phyloP scores from a whole-genome alignment of 768 basidiomycete species.

The Boletales sp. region DNA sequence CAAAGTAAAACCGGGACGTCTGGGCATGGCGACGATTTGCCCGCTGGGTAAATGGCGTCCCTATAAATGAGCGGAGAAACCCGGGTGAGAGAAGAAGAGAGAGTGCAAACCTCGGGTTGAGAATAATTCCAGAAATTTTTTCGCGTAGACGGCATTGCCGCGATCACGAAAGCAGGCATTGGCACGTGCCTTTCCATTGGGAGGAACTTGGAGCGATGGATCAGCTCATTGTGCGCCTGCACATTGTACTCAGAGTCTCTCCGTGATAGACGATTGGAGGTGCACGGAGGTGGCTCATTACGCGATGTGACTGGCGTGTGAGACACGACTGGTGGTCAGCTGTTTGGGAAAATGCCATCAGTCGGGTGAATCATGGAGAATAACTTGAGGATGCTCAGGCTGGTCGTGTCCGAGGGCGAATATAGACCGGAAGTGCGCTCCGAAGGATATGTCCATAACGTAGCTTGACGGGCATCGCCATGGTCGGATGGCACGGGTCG shows the following conservation, averaged over 20 bases:
- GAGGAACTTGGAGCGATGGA: too few relatives aligned
- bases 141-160: background rate
- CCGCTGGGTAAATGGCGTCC: background rate
- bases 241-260: too few relatives aligned
- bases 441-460: too few relatives aligned
- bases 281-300: background rate
- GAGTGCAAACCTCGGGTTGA: background rate
- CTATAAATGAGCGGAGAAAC: slow-evolving; percentile 8
- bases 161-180: too few relatives aligned
- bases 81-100: background rate
- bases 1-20: slow-evolving; percentile 11
- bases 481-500: too few relatives aligned
- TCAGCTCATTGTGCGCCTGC: too few relatives aligned
- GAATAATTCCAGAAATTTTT: background rate
- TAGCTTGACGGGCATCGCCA: too few relatives aligned
- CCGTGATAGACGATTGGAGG: background rate
- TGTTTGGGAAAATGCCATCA: background rate
- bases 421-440: background rate
- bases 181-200: too few relatives aligned
- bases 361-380: too few relatives aligned
- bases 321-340: background rate
- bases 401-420: background rate
- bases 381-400: too few relatives aligned
- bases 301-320: background rate
- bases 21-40: slow-evolving; percentile 13